These are phyloP conservation scores for Clausena lansium DNA, from an alignment of 345 rosid species.

Conservation along the genomic window DNA sequence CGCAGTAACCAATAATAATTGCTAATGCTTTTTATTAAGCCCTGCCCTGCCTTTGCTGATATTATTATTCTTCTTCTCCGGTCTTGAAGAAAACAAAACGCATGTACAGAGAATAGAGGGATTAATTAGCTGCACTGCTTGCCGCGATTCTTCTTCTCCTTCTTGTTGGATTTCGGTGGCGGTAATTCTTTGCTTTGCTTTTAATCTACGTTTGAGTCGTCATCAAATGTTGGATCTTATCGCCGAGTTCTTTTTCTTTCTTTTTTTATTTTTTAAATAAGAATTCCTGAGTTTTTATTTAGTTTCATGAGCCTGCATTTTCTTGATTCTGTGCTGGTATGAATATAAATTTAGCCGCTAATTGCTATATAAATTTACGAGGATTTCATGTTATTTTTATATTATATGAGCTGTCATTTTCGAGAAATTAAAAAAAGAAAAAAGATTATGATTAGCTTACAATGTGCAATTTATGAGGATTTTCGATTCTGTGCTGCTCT, in stretches of 20 bases:
- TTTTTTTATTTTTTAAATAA: too few relatives aligned
- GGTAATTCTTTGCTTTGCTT: conserved; percentile 59
- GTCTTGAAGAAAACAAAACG: conserved; percentile 7
- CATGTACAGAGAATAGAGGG: background rate
- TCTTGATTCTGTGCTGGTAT: conserved; percentile 26
- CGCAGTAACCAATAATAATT: background rate
- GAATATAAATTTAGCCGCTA: conserved; percentile 13
- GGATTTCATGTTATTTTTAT: background rate
- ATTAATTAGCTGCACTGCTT: background rate
- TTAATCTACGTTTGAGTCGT: conserved; percentile 38
- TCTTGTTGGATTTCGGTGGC: conserved; percentile 26
- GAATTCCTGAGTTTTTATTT: background rate
- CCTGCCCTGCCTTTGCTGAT: background rate
- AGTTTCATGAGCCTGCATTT: conserved; percentile 27
- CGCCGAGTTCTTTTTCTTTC: conserved; percentile 13
- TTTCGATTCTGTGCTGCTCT: background rate
- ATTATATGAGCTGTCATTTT: background rate
- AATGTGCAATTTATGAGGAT: background rate
- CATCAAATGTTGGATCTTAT: conserved; percentile 31
- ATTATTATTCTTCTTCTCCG: background rate
- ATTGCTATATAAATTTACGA: background rate
- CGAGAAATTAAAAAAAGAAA: background rate
- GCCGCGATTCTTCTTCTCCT: background rate
- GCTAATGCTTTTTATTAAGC: background rate
- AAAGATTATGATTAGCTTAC: background rate